Conservation (phyloP, 139 green algal genomes). For the Picochlorum costavermella region DNA sequence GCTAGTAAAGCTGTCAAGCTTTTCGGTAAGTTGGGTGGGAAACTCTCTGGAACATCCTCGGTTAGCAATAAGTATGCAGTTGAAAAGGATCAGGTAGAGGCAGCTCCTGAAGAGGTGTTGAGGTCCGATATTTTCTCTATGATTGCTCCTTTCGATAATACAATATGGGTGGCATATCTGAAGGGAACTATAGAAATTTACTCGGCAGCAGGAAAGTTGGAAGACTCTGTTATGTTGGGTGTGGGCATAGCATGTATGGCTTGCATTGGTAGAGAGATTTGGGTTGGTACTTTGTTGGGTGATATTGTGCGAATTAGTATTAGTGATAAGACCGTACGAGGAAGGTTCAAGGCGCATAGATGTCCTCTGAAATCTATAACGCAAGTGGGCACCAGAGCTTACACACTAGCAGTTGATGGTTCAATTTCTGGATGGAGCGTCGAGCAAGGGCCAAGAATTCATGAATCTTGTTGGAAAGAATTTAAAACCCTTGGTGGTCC, state of each 20-base stretch:
- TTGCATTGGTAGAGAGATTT: constrained; percentile 35
- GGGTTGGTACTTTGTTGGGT: constrained; percentile 52
- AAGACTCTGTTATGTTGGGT: constrained; percentile 21
- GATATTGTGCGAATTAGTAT: constrained; percentile 22
- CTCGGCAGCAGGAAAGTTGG: constrained; percentile 36
- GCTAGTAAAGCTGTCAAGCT: constrained; percentile 35
- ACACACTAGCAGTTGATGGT: constrained; percentile 52
- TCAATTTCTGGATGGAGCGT: constrained; percentile 49
- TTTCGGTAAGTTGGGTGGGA: constrained; percentile 5
- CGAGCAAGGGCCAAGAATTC: neutral
- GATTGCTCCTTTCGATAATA: constrained; percentile 7
- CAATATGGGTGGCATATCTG: constrained; percentile 50
- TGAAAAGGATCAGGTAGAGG: neutral
- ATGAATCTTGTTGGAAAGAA: constrained; percentile 3
- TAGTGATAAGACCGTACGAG: neutral
- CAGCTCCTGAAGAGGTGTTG: neutral
- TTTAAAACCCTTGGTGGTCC: constrained; percentile 13
- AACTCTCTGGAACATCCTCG: neutral
- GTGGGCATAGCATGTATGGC: constrained; percentile 27
- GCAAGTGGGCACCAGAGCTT: constrained; percentile 35
- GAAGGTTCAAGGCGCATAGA: constrained; percentile 48
- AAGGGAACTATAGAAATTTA: constrained; percentile 51
- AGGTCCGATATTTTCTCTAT: neutral
- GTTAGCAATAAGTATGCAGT: neutral
- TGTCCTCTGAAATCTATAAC: constrained; percentile 32